These are phyloP conservation scores for Mucor sp. DNA, from an alignment of 371 early-diverging fungal species.

Conservation along the genomic window DNA sequence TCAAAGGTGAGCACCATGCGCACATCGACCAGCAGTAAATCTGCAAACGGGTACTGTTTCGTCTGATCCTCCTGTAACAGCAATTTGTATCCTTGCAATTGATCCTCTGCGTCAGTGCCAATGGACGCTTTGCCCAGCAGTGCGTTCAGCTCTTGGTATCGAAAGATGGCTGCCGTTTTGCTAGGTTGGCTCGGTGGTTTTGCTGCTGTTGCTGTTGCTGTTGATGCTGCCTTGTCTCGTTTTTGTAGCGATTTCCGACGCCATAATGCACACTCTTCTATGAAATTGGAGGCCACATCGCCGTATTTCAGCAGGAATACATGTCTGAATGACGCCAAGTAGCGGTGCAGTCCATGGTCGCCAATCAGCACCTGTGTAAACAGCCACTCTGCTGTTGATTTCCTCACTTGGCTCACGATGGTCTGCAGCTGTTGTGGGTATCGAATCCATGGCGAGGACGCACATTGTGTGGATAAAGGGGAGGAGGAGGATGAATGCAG, in stretches of 20 bases:
- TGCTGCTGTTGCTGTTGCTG: no score
- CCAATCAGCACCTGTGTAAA: slow-evolving; percentile 72
- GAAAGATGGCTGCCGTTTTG: slow-evolving; percentile 35
- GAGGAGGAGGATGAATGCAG: slow-evolving; percentile 23
- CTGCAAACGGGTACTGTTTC: slow-evolving; percentile 42
- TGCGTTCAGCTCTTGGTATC: slow-evolving; percentile 63
- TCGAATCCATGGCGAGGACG: slow-evolving; percentile 19
- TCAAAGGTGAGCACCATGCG: slow-evolving; percentile 62
- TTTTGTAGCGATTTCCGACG: slow-evolving; percentile 19
- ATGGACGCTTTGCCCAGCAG: slow-evolving; percentile 53
- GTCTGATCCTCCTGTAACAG: slow-evolving; percentile 19
- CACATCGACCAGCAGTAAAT: slow-evolving; percentile 50
- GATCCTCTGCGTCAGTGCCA: slow-evolving; percentile 37
- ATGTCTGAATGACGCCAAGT: slow-evolving; percentile 65
- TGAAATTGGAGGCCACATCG: slow-evolving; percentile 64
- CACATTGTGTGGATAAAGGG: background rate
- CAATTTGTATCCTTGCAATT: slow-evolving; percentile 28
- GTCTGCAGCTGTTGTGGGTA: slow-evolving; percentile 34
- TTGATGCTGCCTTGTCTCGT: background rate
- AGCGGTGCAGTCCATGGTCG: slow-evolving; percentile 53
- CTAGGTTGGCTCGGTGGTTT: background rate
- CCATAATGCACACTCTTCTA: slow-evolving; percentile 60
- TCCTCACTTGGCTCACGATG: slow-evolving; percentile 53
- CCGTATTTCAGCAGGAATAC: slow-evolving; percentile 73
- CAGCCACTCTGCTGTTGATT: slow-evolving; percentile 65